Evolutionary conservation across 2,329 filamentous ascomycete species (phyloP).

Genomic region (Aspergillus unguis): DNA sequence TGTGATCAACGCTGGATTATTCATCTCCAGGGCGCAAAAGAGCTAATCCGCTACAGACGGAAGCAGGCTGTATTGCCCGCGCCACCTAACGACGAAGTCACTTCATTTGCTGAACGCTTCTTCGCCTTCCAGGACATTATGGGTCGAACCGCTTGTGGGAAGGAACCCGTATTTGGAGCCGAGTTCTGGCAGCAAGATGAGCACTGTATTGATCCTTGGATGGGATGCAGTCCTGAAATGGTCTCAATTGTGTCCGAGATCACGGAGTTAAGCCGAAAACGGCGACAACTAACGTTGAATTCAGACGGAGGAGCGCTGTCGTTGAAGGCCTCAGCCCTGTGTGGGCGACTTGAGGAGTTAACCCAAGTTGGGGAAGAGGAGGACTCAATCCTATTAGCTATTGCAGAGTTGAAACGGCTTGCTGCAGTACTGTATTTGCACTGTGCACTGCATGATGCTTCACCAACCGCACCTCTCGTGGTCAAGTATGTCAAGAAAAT

Average conservation of each 20-base stretch:
- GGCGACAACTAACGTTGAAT: slow-evolving; percentile 27
- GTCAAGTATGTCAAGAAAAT: slow-evolving; percentile 34
- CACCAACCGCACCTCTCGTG: slow-evolving; percentile 39
- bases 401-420: slow-evolving; percentile 44
- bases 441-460: slow-evolving; percentile 44
- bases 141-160: slow-evolving; percentile 50
- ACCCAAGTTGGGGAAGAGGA: slow-evolving; percentile 32
- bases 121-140: slow-evolving; percentile 54
- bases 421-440: slow-evolving; percentile 47
- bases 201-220: slow-evolving; percentile 44
- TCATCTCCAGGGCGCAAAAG: slow-evolving; percentile 48
- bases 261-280: slow-evolving; percentile 44
- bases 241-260: slow-evolving; percentile 48
- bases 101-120: slow-evolving; percentile 44
- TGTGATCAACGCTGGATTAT: slow-evolving; percentile 48
- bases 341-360: slow-evolving; percentile 31
- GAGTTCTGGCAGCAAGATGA: slow-evolving; percentile 47
- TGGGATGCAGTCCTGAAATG: slow-evolving; percentile 49
- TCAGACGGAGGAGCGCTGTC: slow-evolving; percentile 27
- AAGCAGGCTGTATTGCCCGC: slow-evolving; percentile 19
- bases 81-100: slow-evolving; percentile 25
- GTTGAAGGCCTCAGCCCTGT: slow-evolving; percentile 34
- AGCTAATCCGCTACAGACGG: slow-evolving; percentile 43
- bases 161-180: slow-evolving; percentile 46
- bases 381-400: slow-evolving; percentile 33